Percentiles rank a stretch among this genome's conserved stretches.
phyloP scores from a whole-genome alignment of 2,329 filamentous ascomycete genomes.

The Fusarium zealandicum region DNA sequence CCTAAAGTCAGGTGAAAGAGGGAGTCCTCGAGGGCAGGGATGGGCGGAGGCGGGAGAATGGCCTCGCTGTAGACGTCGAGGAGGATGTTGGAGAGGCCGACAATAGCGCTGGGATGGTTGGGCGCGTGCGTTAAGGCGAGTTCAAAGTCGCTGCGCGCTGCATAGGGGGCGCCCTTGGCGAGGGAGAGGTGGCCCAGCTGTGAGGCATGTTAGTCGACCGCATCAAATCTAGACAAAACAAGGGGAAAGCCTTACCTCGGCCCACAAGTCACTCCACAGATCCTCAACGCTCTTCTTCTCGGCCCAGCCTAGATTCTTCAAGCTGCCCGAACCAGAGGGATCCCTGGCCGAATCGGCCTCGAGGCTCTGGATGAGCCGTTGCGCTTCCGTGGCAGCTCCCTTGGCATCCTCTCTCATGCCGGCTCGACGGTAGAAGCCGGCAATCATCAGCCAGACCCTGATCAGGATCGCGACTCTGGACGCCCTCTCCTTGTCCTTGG shows the following conservation, averaged over 20 bases:
- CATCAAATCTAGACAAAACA: neutral
- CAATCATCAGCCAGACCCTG: slow-evolving; percentile 89
- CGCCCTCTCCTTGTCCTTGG: slow-evolving; percentile 60
- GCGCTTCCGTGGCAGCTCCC: slow-evolving; percentile 82
- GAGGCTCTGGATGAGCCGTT: slow-evolving; percentile 74
- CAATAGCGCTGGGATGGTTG: slow-evolving; percentile 80
- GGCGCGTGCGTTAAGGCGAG: slow-evolving; percentile 79
- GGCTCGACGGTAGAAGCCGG: slow-evolving; percentile 85
- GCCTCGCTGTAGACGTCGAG: slow-evolving; percentile 82
- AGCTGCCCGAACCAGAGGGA: slow-evolving; percentile 66
- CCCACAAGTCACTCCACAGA: slow-evolving; percentile 82
- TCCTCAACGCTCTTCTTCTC: slow-evolving; percentile 82
- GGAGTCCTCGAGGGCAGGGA: slow-evolving; percentile 52
- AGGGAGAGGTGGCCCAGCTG: slow-evolving; percentile 73
- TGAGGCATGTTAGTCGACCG: slow-evolving; percentile 39
- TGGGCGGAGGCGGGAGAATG: slow-evolving; percentile 65
- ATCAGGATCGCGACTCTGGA: slow-evolving; percentile 66
- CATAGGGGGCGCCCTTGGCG: slow-evolving; percentile 67
- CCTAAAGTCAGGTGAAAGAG: neutral
- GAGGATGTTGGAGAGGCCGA: slow-evolving; percentile 84
- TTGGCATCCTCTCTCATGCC: slow-evolving; percentile 80
- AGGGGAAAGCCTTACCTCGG: slow-evolving; percentile 67
- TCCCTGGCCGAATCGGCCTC: slow-evolving; percentile 72
- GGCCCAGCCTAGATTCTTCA: slow-evolving; percentile 76
- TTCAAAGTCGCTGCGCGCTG: slow-evolving; percentile 81